Evolutionary conservation across 257 asterid species (phyloP), one percentile per base, ranked within the genome.

Genomic region (Misopates orontium): DNA sequence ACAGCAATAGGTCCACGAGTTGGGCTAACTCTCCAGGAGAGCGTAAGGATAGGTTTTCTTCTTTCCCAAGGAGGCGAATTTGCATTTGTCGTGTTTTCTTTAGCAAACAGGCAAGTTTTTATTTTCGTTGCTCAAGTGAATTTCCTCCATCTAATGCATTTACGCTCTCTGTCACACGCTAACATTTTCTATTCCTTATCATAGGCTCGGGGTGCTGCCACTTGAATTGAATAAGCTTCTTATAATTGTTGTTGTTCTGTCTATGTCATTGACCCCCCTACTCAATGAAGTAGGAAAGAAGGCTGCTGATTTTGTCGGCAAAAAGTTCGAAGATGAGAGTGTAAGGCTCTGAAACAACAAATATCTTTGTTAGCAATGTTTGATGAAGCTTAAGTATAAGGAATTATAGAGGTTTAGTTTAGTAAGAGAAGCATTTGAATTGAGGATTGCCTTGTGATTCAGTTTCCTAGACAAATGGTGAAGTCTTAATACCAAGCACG

Each of bases 41-140:
- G 99, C 70, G 67, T 94, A 72, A 77, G 99, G 82, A 88, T 94
- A 65, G 99, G 99, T 16, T 81, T 90, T 68, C 99, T 94, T 76
- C 96, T 94, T 64, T 94, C 99, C 52, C 99, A 94, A 77, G 99
- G 99, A 45, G 99, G 99, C 23, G 99, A 94, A 80, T 94, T 94
- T 72, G 99, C 87, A 61, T 94, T 94, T 72, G 99, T 94, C 0
- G 97, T 94, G 44, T 94, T 94, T 69, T 94, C 99, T 22, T 67
- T 94, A 72, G 99, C 99, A 59, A 94, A 90, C 90, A 84, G 99
- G 99, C 85, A 47, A 69, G 63, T 47, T 67, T 11, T 66, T 25
- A 50, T 25, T 66, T 59, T 18, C 23, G 58, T 73, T 56, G 68
- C 69, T 63, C 20, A 41, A 24, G 18, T 51, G 56, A 56, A 56